A percentile compares a stretch with the other conserved stretches of the same genome.
Evolutionary conservation across 371 early-diverging fungal species (phyloP).

Genomic region (Syncephalastrum sp.): DNA sequence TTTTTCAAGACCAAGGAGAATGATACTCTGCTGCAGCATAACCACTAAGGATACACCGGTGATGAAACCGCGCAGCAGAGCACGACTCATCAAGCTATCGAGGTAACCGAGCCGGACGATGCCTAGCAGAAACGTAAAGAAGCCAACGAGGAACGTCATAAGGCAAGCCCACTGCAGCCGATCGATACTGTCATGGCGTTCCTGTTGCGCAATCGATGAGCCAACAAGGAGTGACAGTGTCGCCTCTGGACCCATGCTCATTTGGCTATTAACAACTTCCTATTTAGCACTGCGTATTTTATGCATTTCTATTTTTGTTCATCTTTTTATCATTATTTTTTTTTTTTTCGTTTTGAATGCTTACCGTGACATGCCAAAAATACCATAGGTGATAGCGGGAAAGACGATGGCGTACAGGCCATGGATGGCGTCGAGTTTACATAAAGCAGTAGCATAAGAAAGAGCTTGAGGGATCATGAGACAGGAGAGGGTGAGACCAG

Average conservation of each 20-base stretch:
- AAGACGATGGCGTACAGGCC: constrained; percentile 86
- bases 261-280: constrained; percentile 53
- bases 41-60: constrained; percentile 90
- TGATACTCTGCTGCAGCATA: constrained; percentile 80
- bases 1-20: constrained; percentile 69
- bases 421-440: constrained; percentile 80
- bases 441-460: constrained; percentile 86
- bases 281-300: neutral
- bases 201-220: constrained; percentile 63
- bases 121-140: constrained; percentile 88
- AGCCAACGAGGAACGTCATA: constrained; percentile 84
- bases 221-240: constrained; percentile 88
- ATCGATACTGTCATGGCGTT: constrained; percentile 43
- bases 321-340: too few relatives aligned
- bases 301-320: neutral
- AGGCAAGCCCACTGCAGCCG: constrained; percentile 68
- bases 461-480: constrained; percentile 87
- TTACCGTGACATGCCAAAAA: constrained; percentile 88
- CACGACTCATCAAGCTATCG: constrained; percentile 91
- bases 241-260: constrained; percentile 90
- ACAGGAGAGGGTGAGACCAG: constrained; percentile 87
- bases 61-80: constrained; percentile 90
- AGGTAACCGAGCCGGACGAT: constrained; percentile 93
- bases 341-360: neutral
- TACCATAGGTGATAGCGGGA: constrained; percentile 83